Evolutionary conservation across 495 filamentous ascomycete genomes (phyloP), one percentile per base, ranked within the genome.

Genomic region (Tuber microsphaerosporum): DNA sequence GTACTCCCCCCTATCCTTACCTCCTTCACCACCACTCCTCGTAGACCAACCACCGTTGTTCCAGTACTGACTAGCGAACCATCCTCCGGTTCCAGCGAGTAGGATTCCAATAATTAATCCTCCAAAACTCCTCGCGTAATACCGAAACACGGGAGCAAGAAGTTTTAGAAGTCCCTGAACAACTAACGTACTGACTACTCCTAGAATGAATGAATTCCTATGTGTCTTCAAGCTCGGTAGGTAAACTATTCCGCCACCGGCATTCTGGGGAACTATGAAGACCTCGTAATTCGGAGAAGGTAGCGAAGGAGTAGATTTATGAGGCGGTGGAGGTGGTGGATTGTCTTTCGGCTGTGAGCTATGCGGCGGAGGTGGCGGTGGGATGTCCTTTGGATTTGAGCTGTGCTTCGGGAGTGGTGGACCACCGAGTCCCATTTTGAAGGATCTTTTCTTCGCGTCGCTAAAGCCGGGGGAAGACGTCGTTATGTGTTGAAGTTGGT

Each of bases 261-360:
- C 88, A 14, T 93, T 94, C 82, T 97, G 92, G 4, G 95, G 94
- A 75, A 99, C 93, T 79, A 99, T 91, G 85, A 97, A 97, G 84
- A 97, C 96, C 84, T 98, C 94, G 85, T 96, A 98, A 82, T 94
- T 93, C 43, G 93, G 93, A 0, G 89, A 84, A 0, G 93, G 93
- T 3, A 96, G 86, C 73, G 90, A 91, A 14, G 84, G 82, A 79
- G 61, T 83, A 65, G 56, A 65, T 4, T 65, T 65, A 84, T 79
- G 80, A 17, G 71, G 71, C 20, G 77, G 76, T 22, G 73, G 78
- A 22, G 71, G 73, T 41, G 75, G 80, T 45, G 75, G 74, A 39
- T 75, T 79, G 45, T 73, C 80, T 71, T 71, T 78, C 41, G 75
- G 79, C 17, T 78, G 73, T 43, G 79, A 61, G 41, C 73, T 73